Percentiles rank a stretch among this genome's conserved stretches.
Conservation (phyloP, 192 early-diverging fungal species). For the Coemansia sp. region DNA sequence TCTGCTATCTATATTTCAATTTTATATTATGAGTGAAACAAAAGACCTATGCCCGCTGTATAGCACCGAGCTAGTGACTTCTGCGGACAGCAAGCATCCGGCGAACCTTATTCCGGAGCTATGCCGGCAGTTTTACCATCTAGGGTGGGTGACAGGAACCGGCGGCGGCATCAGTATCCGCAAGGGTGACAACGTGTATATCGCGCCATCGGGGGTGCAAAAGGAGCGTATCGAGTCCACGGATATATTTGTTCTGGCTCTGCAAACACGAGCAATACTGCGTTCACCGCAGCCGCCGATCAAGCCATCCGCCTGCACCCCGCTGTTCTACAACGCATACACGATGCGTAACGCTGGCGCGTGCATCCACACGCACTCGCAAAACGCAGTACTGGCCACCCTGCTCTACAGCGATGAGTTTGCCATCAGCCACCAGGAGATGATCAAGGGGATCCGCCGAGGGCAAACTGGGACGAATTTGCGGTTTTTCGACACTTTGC, state of each 20-base stretch:
- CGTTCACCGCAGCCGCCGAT: slow-evolving; percentile 63
- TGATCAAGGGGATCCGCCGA: slow-evolving; percentile 96
- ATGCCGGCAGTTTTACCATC: slow-evolving; percentile 80
- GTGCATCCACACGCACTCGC: slow-evolving; percentile 97
- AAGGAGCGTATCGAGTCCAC: slow-evolving; percentile 86
- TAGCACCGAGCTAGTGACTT: slow-evolving; percentile 51
- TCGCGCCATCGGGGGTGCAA: slow-evolving; percentile 93
- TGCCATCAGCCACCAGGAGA: slow-evolving; percentile 92
- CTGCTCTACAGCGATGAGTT: slow-evolving; percentile 79
- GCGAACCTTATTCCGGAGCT: slow-evolving; percentile 92
- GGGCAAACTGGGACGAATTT: slow-evolving; percentile 66
- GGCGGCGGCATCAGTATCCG: slow-evolving; percentile 87
- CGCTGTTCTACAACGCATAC: slow-evolving; percentile 93
- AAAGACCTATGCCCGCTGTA: background rate
- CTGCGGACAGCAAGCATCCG: slow-evolving; percentile 63
- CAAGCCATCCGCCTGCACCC: slow-evolving; percentile 91
- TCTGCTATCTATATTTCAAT: background rate
- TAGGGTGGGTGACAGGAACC: slow-evolving; percentile 96
- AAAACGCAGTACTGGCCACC: slow-evolving; percentile 91
- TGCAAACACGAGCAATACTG: slow-evolving; percentile 58
- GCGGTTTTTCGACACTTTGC: slow-evolving; percentile 75
- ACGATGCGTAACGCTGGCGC: slow-evolving; percentile 78
- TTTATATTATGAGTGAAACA: background rate
- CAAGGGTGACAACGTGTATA: slow-evolving; percentile 69
- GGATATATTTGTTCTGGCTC: slow-evolving; percentile 82